phyloP scores from a whole-genome alignment of 1,284 basidiomycete species.

The Ganoderma leucocontextum region DNA sequence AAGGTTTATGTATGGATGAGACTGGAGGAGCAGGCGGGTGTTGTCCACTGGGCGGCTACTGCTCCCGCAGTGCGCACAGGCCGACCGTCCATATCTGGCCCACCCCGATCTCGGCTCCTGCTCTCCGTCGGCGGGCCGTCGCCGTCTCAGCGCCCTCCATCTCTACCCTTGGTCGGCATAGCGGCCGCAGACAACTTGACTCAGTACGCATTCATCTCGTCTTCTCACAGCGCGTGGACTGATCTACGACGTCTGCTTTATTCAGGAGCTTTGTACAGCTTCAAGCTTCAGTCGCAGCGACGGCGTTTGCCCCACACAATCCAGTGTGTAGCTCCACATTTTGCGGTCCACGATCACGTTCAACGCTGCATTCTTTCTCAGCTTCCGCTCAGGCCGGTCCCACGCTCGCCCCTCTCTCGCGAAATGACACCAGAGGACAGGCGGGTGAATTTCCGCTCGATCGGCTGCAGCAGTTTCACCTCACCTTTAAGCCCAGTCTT shows the following conservation, averaged over 20 bases:
- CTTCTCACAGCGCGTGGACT: not conserved
- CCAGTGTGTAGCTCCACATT: not conserved
- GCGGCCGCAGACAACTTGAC: not conserved
- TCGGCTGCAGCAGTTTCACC: not conserved
- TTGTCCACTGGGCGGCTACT: not conserved
- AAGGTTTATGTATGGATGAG: conserved; percentile 15
- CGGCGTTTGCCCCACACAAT: not conserved
- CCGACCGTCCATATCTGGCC: not conserved
- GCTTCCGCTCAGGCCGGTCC: not conserved
- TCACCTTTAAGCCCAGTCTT: not conserved
- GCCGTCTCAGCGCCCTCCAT: not conserved
- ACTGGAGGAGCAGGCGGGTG: conserved; percentile 1
- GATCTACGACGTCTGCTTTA: not conserved
- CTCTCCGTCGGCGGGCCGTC: not conserved
- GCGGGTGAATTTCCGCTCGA: not conserved
- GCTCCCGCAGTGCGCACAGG: not conserved
- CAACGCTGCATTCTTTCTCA: not conserved
- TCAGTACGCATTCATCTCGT: not conserved
- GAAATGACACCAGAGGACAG: not conserved
- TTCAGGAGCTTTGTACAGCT: conserved; percentile 2
- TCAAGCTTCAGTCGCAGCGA: not conserved
- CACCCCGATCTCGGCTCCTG: not conserved
- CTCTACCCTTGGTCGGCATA: conserved; percentile 4
- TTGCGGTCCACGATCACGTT: not conserved
- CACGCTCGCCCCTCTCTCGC: not conserved